A percentile compares a stretch with the other conserved stretches of the same genome.
These are phyloP conservation scores for Solanum habrochaites DNA, from an alignment of 257 asterid genomes.

Conservation along the genomic window DNA sequence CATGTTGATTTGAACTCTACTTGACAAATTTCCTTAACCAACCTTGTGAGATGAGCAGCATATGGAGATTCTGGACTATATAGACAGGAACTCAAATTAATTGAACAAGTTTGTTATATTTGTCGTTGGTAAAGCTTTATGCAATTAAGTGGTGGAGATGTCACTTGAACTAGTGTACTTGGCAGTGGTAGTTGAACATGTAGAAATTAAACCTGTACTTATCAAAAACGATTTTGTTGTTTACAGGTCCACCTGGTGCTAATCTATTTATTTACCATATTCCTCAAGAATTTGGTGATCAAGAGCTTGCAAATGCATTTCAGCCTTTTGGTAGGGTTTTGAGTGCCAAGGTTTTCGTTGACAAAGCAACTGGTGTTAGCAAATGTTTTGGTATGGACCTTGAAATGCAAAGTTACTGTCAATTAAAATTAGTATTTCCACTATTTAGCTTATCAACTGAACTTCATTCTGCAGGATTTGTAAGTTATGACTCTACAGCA, in stretches of 20 bases:
- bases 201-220: not conserved
- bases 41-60: not conserved
- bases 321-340: conserved; percentile 74
- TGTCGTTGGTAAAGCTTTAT: not conserved
- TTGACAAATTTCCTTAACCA: not conserved
- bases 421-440: not conserved
- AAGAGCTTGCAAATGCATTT: conserved; percentile 76
- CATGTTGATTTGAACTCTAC: not conserved
- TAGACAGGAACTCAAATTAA: not conserved
- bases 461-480: conserved; percentile 55
- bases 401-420: not conserved
- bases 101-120: not conserved
- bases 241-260: conserved; percentile 92
- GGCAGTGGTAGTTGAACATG: not conserved
- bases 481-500: conserved; percentile 75
- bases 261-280: conserved; percentile 91
- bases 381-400: conserved; percentile 75
- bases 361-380: conserved; percentile 86
- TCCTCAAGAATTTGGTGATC: conserved; percentile 90
- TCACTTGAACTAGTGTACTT: not conserved
- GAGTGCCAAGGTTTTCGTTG: conserved; percentile 89
- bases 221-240: not conserved
- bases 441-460: not conserved
- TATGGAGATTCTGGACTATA: not conserved
- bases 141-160: not conserved